Base-by-base conservation (phyloP, 805 yeast species). In the Aciculoconidium aculeatum region DNA sequence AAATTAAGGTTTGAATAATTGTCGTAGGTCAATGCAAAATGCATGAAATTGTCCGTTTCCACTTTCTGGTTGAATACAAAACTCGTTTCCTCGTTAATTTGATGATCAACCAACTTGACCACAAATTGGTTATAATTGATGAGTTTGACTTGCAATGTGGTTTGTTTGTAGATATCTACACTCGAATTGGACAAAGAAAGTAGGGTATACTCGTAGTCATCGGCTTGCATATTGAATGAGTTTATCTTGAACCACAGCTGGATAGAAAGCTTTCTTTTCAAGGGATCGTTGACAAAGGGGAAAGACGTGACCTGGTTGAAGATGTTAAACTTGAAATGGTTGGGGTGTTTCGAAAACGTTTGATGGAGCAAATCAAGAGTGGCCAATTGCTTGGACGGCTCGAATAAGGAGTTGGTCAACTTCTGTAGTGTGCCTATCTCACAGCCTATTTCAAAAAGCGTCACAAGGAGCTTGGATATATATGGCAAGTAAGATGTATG, bases 161-260 rank as follows among this genome's bases (percentile, higher is more conserved):
- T 34, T 2, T 51, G 31, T n/a, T 44, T 41, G 10, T 34, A 26
- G 11, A 27, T 30, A 14, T 27, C 29, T 15, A 42, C 27, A 13
- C 47, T 40, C 2, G 65, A 48, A 28, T 45, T 49, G 4, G 62
- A 43, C 7, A 61, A 33, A 25, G 45, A 40, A 25, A 62, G 44
- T 14, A 61, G 36, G 2, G 47, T 37, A 2, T 46, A 26, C 11
- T 40, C 40, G 5, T 47, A 24, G 18, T 37, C 25, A 14, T 23
- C 42, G 10, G 29, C 16, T 18, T 36, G 34, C 13, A 34, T 36
- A 12, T 17, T 22, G 14, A 34, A 27, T 11, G 32, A 36, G 21
- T 40, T 47, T 16, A 64, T 27, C 32, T 60, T 61, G 29, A 65
- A 51, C 72, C 71, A 66, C 6, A 61, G 39, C 21, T 59, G 63